phyloP scores from a whole-genome alignment of 176 grass and related monocot species.

The Avena insularis region DNA sequence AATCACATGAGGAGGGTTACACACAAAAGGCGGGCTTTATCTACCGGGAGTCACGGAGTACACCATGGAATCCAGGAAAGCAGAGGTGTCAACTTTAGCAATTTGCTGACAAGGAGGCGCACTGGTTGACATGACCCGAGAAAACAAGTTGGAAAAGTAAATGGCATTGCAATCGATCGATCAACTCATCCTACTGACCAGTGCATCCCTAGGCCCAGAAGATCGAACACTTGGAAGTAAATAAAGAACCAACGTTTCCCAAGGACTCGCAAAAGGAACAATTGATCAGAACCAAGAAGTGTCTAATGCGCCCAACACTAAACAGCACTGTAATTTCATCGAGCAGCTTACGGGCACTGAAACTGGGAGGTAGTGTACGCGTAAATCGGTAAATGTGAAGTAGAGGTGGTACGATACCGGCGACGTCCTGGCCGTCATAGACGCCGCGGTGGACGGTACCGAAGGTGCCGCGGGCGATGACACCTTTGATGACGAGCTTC shows the following conservation, averaged over 20 bases:
- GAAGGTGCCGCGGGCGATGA: constrained; percentile 96
- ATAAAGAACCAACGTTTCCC: not conserved
- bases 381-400: not conserved
- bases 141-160: constrained; percentile 46
- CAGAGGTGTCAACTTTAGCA: constrained; percentile 54
- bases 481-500: constrained; percentile 85
- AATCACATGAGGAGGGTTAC: constrained; percentile 76
- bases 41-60: constrained; percentile 65
- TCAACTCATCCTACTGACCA: constrained; percentile 23
- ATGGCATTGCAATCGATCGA: constrained; percentile 45
- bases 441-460: constrained; percentile 93
- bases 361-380: not conserved
- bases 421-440: constrained; percentile 99
- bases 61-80: constrained; percentile 55
- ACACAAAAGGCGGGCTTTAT: constrained; percentile 59
- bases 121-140: constrained; percentile 42
- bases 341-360: constrained; percentile 33
- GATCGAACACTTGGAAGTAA: not conserved
- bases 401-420: constrained; percentile 58
- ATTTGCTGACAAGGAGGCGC: constrained; percentile 62
- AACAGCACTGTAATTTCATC: constrained; percentile 42
- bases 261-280: not conserved
- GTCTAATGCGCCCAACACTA: not conserved
- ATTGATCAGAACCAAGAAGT: not conserved
- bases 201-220: not conserved